phyloP scores from a whole-genome alignment of 1,284 basidiomycete genomes.

The Thelephora terrestris region DNA sequence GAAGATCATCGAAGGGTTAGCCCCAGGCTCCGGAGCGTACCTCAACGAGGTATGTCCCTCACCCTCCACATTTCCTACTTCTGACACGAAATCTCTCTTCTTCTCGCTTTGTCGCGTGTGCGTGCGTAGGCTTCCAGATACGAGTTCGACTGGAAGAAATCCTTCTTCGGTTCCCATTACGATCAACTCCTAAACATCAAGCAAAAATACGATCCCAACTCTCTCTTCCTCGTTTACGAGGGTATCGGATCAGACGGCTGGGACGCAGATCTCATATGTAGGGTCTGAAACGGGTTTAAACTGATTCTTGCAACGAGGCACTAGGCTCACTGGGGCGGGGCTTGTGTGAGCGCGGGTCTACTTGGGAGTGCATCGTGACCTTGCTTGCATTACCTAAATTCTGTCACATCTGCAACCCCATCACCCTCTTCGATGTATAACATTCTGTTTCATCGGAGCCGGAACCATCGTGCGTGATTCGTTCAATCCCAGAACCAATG shows the following conservation, averaged over 20 bases:
- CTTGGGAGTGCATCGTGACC: too few relatives aligned
- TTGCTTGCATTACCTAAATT: too few relatives aligned
- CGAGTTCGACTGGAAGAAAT: constrained; percentile 26
- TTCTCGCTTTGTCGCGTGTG: background rate
- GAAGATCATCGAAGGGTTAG: constrained; percentile 13
- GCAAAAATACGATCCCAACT: constrained; percentile 30
- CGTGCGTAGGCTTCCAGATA: constrained; percentile 27
- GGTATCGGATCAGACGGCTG: constrained; percentile 36
- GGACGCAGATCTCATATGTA: constrained; percentile 19
- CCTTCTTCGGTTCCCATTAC: constrained; percentile 38
- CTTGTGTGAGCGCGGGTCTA: too few relatives aligned
- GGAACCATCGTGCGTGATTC: too few relatives aligned
- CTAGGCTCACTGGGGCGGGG: too few relatives aligned
- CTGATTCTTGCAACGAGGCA: background rate
- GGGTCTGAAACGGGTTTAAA: background rate
- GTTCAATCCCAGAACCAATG: too few relatives aligned
- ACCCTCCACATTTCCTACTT: background rate
- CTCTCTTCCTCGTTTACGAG: constrained; percentile 30
- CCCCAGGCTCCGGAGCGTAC: constrained; percentile 26
- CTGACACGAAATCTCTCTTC: background rate
- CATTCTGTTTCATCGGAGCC: too few relatives aligned
- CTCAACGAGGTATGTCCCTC: constrained; percentile 30
- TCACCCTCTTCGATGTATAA: too few relatives aligned
- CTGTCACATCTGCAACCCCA: too few relatives aligned
- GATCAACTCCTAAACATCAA: constrained; percentile 30